Evolutionary conservation across 2,329 filamentous ascomycete species (phyloP).

Genomic region (Diaporthe sp.): DNA sequence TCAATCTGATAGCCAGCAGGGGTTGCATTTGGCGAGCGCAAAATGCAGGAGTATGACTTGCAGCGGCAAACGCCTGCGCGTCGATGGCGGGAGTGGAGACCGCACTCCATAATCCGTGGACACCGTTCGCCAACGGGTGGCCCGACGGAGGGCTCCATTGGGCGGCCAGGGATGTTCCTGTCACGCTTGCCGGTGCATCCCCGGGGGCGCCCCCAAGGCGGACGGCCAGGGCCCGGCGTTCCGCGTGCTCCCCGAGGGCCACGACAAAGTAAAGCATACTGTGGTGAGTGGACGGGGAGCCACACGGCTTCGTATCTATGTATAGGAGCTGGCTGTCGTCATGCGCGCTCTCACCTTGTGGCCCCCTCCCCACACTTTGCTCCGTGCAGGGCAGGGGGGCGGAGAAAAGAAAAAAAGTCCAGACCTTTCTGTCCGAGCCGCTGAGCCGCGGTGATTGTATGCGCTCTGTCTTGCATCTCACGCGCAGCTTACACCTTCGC

Average conservation of each 20-base stretch:
- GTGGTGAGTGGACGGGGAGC: conserved; percentile 13
- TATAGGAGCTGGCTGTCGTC: conserved; percentile 26
- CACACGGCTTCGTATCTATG: conserved; percentile 21
- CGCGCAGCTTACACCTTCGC: conserved; percentile 16
- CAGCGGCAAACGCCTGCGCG: conserved; percentile 28
- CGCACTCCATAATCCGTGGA: conserved; percentile 20
- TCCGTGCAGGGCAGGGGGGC: conserved; percentile 5
- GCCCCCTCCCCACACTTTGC: conserved; percentile 3
- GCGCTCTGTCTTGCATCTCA: conserved; percentile 31
- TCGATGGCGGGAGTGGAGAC: conserved; percentile 27
- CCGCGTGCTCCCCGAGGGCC: conserved; percentile 20
- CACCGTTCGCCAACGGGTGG: conserved; percentile 10
- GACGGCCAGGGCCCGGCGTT: conserved; percentile 26
- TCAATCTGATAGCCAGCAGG: neutral
- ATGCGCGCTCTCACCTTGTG: neutral
- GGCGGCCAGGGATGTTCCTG: conserved; percentile 20
- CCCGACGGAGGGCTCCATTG: conserved; percentile 21
- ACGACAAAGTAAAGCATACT: conserved; percentile 11
- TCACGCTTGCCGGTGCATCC: conserved; percentile 20
- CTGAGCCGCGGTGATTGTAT: conserved; percentile 36
- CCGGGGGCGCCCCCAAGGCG: conserved; percentile 6
- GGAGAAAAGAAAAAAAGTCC: conserved; percentile 16
- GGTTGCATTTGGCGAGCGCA: neutral
- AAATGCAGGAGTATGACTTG: conserved; percentile 27
- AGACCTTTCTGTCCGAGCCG: conserved; percentile 36